Conservation (phyloP, 345 rosid species). For the Trapa bicornis region DNA sequence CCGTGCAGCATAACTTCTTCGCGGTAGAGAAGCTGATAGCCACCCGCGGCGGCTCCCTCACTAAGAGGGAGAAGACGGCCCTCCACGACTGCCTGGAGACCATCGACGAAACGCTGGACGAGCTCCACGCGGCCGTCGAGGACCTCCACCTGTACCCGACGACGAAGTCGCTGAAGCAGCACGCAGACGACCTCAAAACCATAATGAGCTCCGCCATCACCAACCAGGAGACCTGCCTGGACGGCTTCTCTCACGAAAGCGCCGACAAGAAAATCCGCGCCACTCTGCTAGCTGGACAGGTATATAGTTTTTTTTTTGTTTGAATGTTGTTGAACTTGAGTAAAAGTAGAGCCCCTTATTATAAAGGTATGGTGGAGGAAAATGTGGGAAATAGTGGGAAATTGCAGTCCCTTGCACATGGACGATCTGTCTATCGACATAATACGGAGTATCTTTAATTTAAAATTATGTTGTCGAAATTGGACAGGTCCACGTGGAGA, state of each 20-base stretch:
- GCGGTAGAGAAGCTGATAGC: slow-evolving; percentile 28
- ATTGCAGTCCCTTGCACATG: too few relatives aligned
- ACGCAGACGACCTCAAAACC: slow-evolving; percentile 23
- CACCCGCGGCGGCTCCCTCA: slow-evolving; percentile 14
- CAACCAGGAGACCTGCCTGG: slow-evolving; percentile 9
- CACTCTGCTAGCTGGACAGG: neutral
- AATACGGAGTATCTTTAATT: neutral
- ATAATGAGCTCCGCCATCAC: slow-evolving; percentile 12
- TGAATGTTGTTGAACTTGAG: too few relatives aligned
- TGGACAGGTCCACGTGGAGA: slow-evolving; percentile 14
- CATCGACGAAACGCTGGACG: slow-evolving; percentile 44
- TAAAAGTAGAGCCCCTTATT: too few relatives aligned
- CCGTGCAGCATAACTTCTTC: slow-evolving; percentile 38
- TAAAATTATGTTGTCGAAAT: neutral
- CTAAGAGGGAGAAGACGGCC: slow-evolving; percentile 34
- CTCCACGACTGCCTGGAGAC: slow-evolving; percentile 48
- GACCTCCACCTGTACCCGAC: slow-evolving; percentile 20
- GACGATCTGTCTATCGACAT: neutral
- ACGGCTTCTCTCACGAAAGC: slow-evolving; percentile 1
- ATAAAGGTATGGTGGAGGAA: too few relatives aligned
- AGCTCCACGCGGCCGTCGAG: slow-evolving; percentile 19
- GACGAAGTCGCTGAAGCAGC: slow-evolving; percentile 15
- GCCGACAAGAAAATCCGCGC: neutral
- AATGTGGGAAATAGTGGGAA: too few relatives aligned
- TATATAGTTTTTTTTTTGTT: too few relatives aligned